Evolutionary conservation across 2,329 filamentous ascomycete species (phyloP), one percentile per base, ranked within the genome.

Genomic region (Chalara sp.): DNA sequence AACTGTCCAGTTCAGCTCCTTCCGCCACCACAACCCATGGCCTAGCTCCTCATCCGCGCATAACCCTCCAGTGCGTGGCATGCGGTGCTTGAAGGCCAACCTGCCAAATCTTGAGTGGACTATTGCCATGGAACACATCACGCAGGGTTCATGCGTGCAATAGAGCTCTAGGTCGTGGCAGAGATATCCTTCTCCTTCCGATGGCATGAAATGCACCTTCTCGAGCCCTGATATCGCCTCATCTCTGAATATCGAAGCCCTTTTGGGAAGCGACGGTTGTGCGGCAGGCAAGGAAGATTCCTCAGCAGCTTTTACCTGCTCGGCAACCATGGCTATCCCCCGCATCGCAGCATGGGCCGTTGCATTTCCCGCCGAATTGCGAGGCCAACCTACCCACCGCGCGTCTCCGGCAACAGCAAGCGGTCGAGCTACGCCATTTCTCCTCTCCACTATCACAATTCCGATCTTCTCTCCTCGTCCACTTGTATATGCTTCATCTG

Each of bases 61-160:
- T 71, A 96, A 75, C 42, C 89, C 91, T 46, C 92, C 92, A 10
- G 87, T 95, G 56, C 81, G 72, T 44, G 80, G 78, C 86, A 95
- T 93, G 50, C 87, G 80, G 55, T 83, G 77, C 56, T 81, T 82
- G 69, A 96, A 95, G 39, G 95, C 78, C 47, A 91, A 87, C 48
- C 86, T 84, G 43, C 88, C 84, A 76, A 99, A 96, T 47, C 93
- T 82, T 6, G 92, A 96, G 66, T 97, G 91, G 28, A 97, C 76
- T 60, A 97, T 86, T 1, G 89, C 93, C 93, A 97, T 97, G 35
- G 87, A 89, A 70, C 93, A 99, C 80, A 95, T 95, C 53, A 95
- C 80, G 66, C 93, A 99, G 5, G 93, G 93, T 70, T 99, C 93
- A 64, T 97, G 91, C 2, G 91, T 96, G 54, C 95, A 76, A 70